Base-by-base conservation (phyloP, 306 rosid genomes). In the Corylus heterophylla region DNA sequence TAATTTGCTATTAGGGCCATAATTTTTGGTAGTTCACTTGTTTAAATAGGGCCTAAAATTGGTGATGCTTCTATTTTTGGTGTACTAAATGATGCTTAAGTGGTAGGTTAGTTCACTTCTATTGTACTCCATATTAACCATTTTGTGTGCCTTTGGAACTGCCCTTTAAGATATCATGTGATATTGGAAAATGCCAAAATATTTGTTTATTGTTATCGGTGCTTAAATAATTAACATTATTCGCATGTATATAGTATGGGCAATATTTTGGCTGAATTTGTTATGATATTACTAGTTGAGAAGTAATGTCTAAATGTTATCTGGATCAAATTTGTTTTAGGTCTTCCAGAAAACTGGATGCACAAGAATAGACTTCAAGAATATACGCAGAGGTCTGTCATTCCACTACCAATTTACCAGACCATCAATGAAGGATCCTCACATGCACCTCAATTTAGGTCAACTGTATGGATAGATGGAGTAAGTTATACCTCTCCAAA, bases 391-490 rank as follows among this genome's bases (percentile, higher is more conserved):
- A 82, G 54, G 74, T 54, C 81, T 1, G 75, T 66, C 61, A 54
- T 80, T 22, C 70, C 74, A 0, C 44, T 73, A 27, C 93, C 91
- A 0, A 1, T 72, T 2, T 91, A 87, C 74, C 77, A 74, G 18
- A 87, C 86, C 1, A 27, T 74, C 0, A 83, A 83, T 39, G 92
- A 88, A 64, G 93, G 94, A n/a, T 0, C 1, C 51, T 16, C 0
- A 0, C 81, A 85, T 76, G 39, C 29, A 11, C 89, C 90, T 0
- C 55, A 3, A 31, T 89, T 66, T 73, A 80, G 89, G 66, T 81
- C 90, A 5, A 81, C 79, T 0, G 93, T 92, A 35, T 16, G 8
- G 31, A 88, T 89, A 5, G 85, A 75, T 44, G 94, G 83, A 35
- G 75, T 20, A 5, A 2, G 1, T 13, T 87, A 77, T 54, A 78